Percentiles rank a stretch among this genome's conserved stretches.
Conservation (phyloP, 2,329 filamentous ascomycete genomes). For the Mycogone perniciosa region DNA sequence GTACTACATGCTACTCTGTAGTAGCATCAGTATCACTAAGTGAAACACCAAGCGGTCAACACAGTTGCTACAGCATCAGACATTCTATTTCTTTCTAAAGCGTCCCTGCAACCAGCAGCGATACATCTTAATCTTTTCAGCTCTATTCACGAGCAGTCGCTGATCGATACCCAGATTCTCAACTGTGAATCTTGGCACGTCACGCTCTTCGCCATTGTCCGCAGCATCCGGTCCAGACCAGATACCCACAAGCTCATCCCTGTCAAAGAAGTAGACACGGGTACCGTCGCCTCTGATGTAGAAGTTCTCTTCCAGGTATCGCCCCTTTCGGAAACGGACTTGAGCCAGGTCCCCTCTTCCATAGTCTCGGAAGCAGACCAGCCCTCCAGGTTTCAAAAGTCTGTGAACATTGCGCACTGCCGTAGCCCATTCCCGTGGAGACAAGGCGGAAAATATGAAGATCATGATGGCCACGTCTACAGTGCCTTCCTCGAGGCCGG, state of each 20-base stretch:
- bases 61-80: neutral
- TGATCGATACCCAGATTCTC: constrained; percentile 78
- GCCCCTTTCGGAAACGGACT: constrained; percentile 91
- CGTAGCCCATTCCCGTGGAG: constrained; percentile 75
- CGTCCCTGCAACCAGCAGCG: constrained; percentile 89
- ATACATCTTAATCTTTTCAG: constrained; percentile 93
- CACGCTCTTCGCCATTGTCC: constrained; percentile 20
- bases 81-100: constrained; percentile 60
- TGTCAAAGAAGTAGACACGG: constrained; percentile 94
- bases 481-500: constrained; percentile 66
- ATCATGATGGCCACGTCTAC: constrained; percentile 93
- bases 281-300: constrained; percentile 95
- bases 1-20: neutral
- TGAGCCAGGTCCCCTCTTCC: constrained; percentile 92
- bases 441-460: constrained; percentile 93
- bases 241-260: constrained; percentile 71
- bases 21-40: neutral
- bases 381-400: constrained; percentile 85
- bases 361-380: constrained; percentile 93
- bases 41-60: neutral
- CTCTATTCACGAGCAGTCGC: constrained; percentile 85
- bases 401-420: constrained; percentile 76
- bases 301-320: constrained; percentile 94
- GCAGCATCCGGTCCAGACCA: constrained; percentile 51
- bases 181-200: constrained; percentile 55